These are phyloP conservation scores for Tuber melanosporum DNA, from an alignment of 495 filamentous ascomycete genomes.

Conservation along the genomic window DNA sequence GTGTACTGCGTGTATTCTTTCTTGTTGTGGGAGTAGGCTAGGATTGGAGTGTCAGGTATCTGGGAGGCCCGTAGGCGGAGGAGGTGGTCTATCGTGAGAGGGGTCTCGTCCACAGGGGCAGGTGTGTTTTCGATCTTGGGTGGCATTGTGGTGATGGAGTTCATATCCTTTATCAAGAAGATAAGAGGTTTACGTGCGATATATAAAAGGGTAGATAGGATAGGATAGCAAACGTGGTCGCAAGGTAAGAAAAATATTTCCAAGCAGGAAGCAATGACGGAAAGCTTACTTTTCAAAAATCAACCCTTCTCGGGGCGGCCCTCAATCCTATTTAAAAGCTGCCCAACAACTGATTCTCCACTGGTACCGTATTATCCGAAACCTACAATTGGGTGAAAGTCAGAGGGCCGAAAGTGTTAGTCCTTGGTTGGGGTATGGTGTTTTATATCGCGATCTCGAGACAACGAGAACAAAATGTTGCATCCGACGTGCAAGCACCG, in stretches of 20 bases:
- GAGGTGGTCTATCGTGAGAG: slow-evolving; percentile 32
- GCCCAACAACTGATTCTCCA: not conserved
- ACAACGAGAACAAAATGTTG: not conserved
- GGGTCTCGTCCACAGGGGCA: not conserved
- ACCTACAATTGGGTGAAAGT: not conserved
- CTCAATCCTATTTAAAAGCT: not conserved
- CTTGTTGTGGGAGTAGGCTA: slow-evolving; percentile 20
- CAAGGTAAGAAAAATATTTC: not conserved
- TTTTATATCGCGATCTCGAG: not conserved
- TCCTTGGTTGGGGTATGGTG: not conserved
- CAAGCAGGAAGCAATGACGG: not conserved
- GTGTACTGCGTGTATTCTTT: slow-evolving; percentile 24
- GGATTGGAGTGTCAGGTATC: slow-evolving; percentile 3
- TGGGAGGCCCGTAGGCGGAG: slow-evolving; percentile 16
- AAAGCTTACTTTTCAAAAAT: not conserved
- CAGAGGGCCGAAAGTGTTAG: not conserved
- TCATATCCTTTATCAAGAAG: not conserved
- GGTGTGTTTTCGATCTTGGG: not conserved
- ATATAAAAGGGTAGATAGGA: not conserved
- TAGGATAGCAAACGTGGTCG: not conserved
- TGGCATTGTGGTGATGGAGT: not conserved
- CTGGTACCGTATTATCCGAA: not conserved
- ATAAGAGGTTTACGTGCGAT: not conserved
- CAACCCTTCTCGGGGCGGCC: not conserved
- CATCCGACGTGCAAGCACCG: not conserved